Evolutionary conservation across 2,329 filamentous ascomycete species (phyloP), one percentile per base, ranked within the genome.

Genomic region (Polytolypa hystricis): DNA sequence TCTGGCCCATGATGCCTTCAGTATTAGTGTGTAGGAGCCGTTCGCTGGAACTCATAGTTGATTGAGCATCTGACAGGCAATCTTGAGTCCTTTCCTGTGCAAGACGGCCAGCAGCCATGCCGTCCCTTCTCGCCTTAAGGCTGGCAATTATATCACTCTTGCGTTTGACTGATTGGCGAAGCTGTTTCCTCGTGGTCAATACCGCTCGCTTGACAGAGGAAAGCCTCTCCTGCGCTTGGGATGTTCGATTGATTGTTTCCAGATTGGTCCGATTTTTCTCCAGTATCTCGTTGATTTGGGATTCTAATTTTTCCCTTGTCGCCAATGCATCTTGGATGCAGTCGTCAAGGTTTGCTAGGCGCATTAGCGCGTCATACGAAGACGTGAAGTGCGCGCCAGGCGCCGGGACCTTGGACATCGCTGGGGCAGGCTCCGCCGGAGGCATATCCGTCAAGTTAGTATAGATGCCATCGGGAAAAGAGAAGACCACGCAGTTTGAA

Each of bases 251-350:
- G 10, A 56, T 46, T 8, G 49, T 47, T 8, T 51, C 42, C 10
- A 62, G 39, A 3, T 54, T 46, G 12, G 36, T 30, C 25, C 57
- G 55, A 16, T 66, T 59, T 29, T 57, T 51, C 17, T 57, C 50
- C 5, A 69, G 47, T 26, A 67, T 58, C 3, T 49, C 46, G 33
- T 83, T 83, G 45, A 95, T 93, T 45, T 94, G 84, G n/a, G 70
- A 62, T 32, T 84, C 77, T 6, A 96, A 68, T 36, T 71, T 70
- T 41, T 82, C 76, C 10, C 82, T 77, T 0, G 84, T 93, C 1
- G 78, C 74, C 7, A 94, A 64, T 1, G 86, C 86, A 57, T 96
- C 89, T 54, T 93, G 85, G 16, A 95, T 84, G 37, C 86, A 93
- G 54, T 82, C 84, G 44, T 94, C 85, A 11, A 96, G 69, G 40